phyloP scores from a whole-genome alignment of 164 flowering plant genomes.

The Akebia trifoliata region DNA sequence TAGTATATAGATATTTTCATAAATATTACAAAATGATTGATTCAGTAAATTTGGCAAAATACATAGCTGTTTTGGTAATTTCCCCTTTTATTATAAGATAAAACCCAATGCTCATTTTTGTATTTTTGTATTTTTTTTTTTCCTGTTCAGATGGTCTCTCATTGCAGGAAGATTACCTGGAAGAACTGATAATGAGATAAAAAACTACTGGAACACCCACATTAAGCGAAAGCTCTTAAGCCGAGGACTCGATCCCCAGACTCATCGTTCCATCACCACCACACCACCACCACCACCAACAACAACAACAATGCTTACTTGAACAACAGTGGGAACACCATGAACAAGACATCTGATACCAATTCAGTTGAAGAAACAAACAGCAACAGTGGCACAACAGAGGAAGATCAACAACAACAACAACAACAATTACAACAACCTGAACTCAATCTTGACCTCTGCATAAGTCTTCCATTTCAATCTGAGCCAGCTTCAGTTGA shows the following conservation, averaged over 20 bases:
- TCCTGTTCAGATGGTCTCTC: constrained; percentile 42
- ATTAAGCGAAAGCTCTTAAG: constrained; percentile 43
- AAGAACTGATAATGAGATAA: too few relatives aligned
- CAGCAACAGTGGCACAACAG: constrained; percentile 19
- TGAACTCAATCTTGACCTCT: constrained; percentile 26
- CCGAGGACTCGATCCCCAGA: constrained; percentile 40
- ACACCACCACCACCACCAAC: too few relatives aligned
- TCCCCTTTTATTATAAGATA: neutral
- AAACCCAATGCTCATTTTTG: neutral
- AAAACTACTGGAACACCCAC: constrained; percentile 56
- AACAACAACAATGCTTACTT: too few relatives aligned
- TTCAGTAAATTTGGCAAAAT: too few relatives aligned
- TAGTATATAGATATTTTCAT: too few relatives aligned
- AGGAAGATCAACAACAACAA: neutral
- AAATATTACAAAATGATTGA: too few relatives aligned
- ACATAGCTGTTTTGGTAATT: too few relatives aligned
- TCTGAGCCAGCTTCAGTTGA: neutral
- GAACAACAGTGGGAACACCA: neutral
- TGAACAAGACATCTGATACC: neutral
- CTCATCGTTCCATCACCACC: constrained; percentile 28
- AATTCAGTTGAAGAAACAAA: constrained; percentile 18
- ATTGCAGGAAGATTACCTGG: constrained; percentile 50
- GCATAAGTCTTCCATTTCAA: constrained; percentile 24
- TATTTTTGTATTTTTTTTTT: too few relatives aligned
- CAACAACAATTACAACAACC: constrained; percentile 5